A percentile compares a stretch with the other conserved stretches of the same genome.
These are phyloP conservation scores for Irpex rosettiformis DNA, from an alignment of 1,284 basidiomycete genomes.

Conservation along the genomic window DNA sequence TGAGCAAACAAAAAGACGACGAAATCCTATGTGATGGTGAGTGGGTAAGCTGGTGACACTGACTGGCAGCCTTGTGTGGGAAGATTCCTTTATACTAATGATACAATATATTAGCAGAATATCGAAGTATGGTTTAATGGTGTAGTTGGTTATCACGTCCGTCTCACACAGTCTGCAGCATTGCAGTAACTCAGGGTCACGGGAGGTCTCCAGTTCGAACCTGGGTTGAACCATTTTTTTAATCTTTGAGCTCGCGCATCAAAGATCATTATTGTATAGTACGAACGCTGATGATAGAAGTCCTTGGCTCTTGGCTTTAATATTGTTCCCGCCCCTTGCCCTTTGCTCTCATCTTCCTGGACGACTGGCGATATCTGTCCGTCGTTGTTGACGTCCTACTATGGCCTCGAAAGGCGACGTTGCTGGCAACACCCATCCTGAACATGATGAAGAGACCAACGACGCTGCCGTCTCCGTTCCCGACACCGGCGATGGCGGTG, in stretches of 20 bases:
- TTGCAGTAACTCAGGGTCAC: slow-evolving; percentile 9
- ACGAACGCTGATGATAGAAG: background rate
- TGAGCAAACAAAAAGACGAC: too few relatives aligned
- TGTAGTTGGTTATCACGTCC: slow-evolving; percentile 33
- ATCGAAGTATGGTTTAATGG: slow-evolving; percentile 21
- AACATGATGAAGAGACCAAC: slow-evolving; percentile 47
- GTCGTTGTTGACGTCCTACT: background rate
- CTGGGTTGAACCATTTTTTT: slow-evolving; percentile 22
- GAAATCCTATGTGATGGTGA: too few relatives aligned
- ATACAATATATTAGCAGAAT: background rate
- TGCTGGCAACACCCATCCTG: slow-evolving; percentile 1
- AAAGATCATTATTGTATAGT: background rate
- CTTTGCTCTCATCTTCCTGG: background rate
- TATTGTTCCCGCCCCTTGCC: background rate
- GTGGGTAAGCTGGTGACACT: too few relatives aligned
- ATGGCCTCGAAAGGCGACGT: slow-evolving; percentile 1
- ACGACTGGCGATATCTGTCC: background rate
- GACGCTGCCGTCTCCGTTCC: slow-evolving; percentile 64
- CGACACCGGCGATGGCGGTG: slow-evolving; percentile 70
- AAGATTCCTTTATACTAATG: too few relatives aligned
- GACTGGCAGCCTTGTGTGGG: too few relatives aligned
- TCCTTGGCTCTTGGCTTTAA: background rate
- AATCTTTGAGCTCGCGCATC: background rate
- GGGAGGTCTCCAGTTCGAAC: slow-evolving; percentile 29
- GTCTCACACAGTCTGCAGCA: slow-evolving; percentile 21